These are phyloP conservation scores for Nicotiana tomentosiformis DNA, from an alignment of 257 asterid species.

Conservation along the genomic window DNA sequence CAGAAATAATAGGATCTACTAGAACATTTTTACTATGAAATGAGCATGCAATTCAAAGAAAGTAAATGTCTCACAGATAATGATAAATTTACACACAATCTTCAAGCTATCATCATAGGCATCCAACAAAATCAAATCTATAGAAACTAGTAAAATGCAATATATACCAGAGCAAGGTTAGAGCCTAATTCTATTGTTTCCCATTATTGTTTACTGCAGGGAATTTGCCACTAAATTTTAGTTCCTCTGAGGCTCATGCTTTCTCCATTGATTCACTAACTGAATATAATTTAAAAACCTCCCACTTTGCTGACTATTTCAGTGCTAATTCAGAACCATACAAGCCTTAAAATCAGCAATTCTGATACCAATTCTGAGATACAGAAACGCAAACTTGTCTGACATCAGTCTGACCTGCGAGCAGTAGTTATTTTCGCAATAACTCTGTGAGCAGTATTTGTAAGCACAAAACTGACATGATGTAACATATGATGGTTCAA, in stretches of 20 bases:
- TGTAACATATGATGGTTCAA: background rate
- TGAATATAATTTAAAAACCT: background rate
- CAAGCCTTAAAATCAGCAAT: background rate
- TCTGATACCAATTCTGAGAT: background rate
- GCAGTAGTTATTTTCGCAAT: too few relatives aligned
- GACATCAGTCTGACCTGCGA: background rate
- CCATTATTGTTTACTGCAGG: background rate
- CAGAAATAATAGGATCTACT: background rate
- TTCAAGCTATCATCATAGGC: background rate
- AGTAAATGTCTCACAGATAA: background rate
- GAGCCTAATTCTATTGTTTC: background rate
- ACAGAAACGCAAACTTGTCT: background rate
- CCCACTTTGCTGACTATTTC: background rate
- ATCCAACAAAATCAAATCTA: conserved; percentile 2
- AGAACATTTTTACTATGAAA: background rate
- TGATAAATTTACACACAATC: background rate
- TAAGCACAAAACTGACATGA: background rate
- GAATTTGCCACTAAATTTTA: background rate
- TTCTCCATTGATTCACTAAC: background rate
- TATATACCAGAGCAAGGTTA: background rate
- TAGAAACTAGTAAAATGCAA: background rate
- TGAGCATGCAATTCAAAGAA: background rate
- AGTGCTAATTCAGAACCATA: background rate
- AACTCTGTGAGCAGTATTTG: background rate
- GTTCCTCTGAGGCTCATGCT: background rate